Conservation (phyloP, 2,329 filamentous ascomycete species). For the Cladophialophora immunda region DNA sequence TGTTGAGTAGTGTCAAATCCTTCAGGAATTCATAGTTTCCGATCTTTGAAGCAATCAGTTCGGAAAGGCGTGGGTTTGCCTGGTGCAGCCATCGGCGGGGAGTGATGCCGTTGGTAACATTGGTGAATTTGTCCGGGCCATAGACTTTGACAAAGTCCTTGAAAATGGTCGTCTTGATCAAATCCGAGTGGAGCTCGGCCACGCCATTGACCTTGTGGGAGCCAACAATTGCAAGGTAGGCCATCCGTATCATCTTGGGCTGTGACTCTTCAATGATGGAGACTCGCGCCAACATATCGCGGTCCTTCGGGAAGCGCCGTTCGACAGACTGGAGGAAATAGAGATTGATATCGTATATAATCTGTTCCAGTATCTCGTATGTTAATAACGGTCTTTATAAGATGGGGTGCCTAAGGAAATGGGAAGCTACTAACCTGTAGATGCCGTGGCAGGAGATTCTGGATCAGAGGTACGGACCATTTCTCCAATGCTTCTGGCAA, state of each 20-base stretch:
- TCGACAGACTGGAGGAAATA: constrained; percentile 92
- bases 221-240: constrained; percentile 90
- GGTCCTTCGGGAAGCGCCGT: constrained; percentile 86
- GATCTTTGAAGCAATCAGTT: constrained; percentile 88
- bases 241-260: constrained; percentile 98
- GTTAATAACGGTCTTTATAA: constrained; percentile 27
- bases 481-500: constrained; percentile 97
- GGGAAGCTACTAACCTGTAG: constrained; percentile 63
- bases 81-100: constrained; percentile 96
- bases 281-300: constrained; percentile 84
- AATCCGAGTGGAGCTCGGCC: constrained; percentile 93
- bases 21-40: constrained; percentile 86
- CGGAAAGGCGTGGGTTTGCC: constrained; percentile 90
- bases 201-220: constrained; percentile 99
- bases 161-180: constrained; percentile 99
- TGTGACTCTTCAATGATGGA: constrained; percentile 98
- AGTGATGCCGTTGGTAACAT: constrained; percentile 98
- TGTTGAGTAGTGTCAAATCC: constrained; percentile 85
- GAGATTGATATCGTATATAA: constrained; percentile 98
- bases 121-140: constrained; percentile 96
- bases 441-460: constrained; percentile 91
- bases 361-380: constrained; percentile 48
- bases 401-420: too few species aligned
- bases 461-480: constrained; percentile 92
- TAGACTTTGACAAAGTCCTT: constrained; percentile 97